These are phyloP conservation scores for Aspergillus persii DNA, from an alignment of 2,329 filamentous ascomycete species.

Conservation along the genomic window DNA sequence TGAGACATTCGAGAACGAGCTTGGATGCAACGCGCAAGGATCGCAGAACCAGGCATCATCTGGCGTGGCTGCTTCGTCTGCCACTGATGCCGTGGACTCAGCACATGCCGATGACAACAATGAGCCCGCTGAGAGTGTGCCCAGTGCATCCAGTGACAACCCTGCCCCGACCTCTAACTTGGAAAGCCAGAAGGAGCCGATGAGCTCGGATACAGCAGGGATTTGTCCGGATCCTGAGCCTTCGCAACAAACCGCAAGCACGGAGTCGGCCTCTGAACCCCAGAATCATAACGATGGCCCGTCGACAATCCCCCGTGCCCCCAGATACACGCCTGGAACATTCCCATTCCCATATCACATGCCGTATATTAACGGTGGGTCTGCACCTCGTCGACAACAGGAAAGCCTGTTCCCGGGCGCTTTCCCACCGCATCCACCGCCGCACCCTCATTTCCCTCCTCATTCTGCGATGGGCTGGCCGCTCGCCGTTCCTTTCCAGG, in stretches of 20 bases:
- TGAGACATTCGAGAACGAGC: slow-evolving; percentile 36
- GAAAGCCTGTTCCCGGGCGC: background rate
- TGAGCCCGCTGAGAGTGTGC: background rate
- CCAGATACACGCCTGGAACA: background rate
- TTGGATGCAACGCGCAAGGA: slow-evolving; percentile 21
- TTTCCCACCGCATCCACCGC: background rate
- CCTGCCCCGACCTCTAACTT: background rate
- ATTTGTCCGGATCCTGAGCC: background rate
- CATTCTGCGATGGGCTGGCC: no score
- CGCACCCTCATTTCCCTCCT: background rate
- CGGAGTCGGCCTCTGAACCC: background rate
- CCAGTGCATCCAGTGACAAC: background rate
- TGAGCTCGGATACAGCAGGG: background rate
- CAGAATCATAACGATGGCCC: background rate
- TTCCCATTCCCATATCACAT: background rate
- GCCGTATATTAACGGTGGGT: no score
- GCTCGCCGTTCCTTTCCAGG: no score
- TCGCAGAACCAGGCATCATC: slow-evolving; percentile 8
- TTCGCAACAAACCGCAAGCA: background rate
- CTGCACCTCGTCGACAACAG: no score
- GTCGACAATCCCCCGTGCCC: background rate
- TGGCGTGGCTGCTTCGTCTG: background rate
- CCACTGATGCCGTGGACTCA: background rate
- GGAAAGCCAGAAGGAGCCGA: background rate
- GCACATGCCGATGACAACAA: background rate